Conservation (phyloP, 2,329 filamentous ascomycete genomes). For the Thielaviopsis euricoi region DNA sequence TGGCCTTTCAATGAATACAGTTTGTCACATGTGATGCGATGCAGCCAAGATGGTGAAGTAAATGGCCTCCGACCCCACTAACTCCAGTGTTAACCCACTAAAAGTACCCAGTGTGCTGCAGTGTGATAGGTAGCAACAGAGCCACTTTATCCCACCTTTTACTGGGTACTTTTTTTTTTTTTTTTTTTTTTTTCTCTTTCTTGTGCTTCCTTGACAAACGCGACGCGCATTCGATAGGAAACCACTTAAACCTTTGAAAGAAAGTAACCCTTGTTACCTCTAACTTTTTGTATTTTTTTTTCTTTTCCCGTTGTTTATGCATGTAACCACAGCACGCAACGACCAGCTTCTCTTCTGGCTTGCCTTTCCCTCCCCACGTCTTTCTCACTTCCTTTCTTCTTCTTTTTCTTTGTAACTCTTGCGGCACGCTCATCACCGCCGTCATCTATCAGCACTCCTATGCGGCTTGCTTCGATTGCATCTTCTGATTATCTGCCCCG, state of each 20-base stretch:
- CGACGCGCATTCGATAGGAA: background rate
- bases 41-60: too few relatives aligned
- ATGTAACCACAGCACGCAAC: background rate
- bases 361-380: background rate
- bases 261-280: background rate
- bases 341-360: background rate
- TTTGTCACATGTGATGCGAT: too few relatives aligned
- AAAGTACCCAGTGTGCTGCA: too few relatives aligned
- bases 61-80: too few relatives aligned
- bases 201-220: background rate
- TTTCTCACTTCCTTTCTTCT: background rate
- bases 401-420: background rate
- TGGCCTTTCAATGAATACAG: too few relatives aligned
- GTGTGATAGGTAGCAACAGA: too few relatives aligned
- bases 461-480: background rate
- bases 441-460: background rate
- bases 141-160: background rate
- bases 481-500: background rate
- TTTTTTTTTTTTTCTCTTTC: background rate
- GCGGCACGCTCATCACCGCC: background rate
- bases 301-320: background rate
- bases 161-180: background rate
- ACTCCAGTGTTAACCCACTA: too few relatives aligned
- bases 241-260: background rate
- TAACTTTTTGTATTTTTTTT: too few relatives aligned